A percentile compares a stretch with the other conserved stretches of the same genome.
phyloP scores from a whole-genome alignment of 352 stramenopile genomes.

The Phytophthora cactorum region DNA sequence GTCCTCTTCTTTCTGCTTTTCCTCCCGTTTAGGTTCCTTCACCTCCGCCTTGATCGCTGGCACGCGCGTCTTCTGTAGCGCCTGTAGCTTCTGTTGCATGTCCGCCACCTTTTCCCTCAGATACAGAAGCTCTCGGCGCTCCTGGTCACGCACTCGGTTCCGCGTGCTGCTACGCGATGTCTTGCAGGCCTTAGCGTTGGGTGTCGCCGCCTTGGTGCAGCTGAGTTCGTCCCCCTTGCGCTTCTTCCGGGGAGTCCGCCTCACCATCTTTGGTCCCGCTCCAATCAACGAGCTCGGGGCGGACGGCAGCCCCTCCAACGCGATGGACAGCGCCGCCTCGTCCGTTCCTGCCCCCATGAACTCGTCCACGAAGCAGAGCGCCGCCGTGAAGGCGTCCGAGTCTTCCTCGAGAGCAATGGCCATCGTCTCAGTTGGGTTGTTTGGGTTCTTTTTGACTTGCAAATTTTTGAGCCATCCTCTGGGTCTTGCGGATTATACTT shows the following conservation, averaged over 20 bases:
- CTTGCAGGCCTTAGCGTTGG: constrained; percentile 29
- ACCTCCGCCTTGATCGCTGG: constrained; percentile 5
- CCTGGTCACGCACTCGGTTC: constrained; percentile 46
- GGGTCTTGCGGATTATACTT: neutral
- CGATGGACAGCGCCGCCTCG: constrained; percentile 27
- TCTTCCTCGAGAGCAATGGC: constrained; percentile 38
- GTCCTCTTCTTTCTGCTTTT: constrained; percentile 4
- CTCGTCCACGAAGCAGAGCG: constrained; percentile 46
- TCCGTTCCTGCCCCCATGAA: constrained; percentile 30
- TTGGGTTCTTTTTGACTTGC: constrained; percentile 7
- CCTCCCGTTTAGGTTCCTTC: neutral
- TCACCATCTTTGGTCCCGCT: constrained; percentile 6
- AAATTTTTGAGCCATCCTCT: constrained; percentile 9
- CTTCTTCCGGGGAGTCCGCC: constrained; percentile 17
- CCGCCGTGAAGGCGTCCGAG: constrained; percentile 40
- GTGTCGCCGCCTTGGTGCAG: constrained; percentile 1
- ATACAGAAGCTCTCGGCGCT: constrained; percentile 50
- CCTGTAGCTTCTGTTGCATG: constrained; percentile 50
- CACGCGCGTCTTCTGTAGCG: constrained; percentile 32
- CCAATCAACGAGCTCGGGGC: neutral
- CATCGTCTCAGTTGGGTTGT: constrained; percentile 18
- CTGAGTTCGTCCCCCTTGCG: constrained; percentile 22
- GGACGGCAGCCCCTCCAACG: constrained; percentile 23
- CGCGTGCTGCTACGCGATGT: constrained; percentile 45
- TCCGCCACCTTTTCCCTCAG: constrained; percentile 48